These are phyloP conservation scores for Astrothelium subdiscretum DNA, from an alignment of 495 filamentous ascomycete species.

Conservation along the genomic window DNA sequence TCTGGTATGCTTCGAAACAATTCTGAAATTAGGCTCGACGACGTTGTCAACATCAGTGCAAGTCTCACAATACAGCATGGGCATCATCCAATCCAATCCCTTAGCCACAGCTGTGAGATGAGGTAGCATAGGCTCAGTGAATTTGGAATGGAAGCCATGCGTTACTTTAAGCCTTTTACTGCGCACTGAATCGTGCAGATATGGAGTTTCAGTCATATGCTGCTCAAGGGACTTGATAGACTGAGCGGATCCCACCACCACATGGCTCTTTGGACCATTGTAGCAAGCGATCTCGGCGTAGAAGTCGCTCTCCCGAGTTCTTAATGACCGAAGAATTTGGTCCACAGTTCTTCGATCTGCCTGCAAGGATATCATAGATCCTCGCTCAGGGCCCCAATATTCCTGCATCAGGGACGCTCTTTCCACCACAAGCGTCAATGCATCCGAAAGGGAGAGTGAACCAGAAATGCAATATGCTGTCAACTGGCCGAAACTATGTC, in stretches of 20 bases:
- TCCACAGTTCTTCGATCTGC: background rate
- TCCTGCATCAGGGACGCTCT: background rate
- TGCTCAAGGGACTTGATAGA: background rate
- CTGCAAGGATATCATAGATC: slow-evolving; percentile 6
- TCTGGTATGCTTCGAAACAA: slow-evolving; percentile 10
- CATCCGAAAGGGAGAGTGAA: slow-evolving; percentile 25
- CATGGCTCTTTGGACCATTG: slow-evolving; percentile 13
- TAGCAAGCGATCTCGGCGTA: slow-evolving; percentile 11
- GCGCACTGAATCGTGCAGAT: background rate
- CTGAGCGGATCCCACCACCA: slow-evolving; percentile 1
- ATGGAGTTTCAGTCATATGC: background rate
- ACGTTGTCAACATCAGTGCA: background rate
- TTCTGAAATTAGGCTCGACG: slow-evolving; percentile 5
- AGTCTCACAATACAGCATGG: background rate
- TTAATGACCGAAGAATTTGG: background rate
- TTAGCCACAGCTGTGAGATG: background rate
- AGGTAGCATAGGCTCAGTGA: background rate
- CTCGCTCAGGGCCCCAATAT: background rate
- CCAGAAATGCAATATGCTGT: slow-evolving; percentile 34
- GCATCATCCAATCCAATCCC: slow-evolving; percentile 1
- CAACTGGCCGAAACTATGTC: slow-evolving; percentile 42
- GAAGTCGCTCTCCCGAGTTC: background rate
- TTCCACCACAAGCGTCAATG: background rate
- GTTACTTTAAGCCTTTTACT: background rate
- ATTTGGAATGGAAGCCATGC: background rate